Base-by-base conservation (phyloP, 345 rosid species). In the Camelina neglecta region DNA sequence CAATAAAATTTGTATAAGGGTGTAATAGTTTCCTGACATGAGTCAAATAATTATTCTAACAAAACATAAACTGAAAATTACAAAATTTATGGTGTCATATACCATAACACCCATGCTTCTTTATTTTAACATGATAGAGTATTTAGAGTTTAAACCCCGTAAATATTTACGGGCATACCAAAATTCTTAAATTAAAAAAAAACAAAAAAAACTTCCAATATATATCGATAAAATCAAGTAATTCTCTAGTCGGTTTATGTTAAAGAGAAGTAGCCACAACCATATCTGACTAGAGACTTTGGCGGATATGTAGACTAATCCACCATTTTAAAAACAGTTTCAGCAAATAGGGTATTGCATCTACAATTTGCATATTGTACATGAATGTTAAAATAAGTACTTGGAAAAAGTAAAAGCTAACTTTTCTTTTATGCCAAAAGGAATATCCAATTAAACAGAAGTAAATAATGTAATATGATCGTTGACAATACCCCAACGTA, bases 371-470 rank as follows among this genome's bases (percentile, higher is more conserved):
- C 54, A 49, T 2, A 7, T 12, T 26, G 31, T 44, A 8, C 20
- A 35, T 66, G 71, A 18, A 33, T 20, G 9, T 7, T 11, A 24
- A 64, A n/a, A 29, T 29, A 29, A 29, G 31, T 8, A 29, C 18
- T 49, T 48, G 59, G 47, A 18, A 20, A 29, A 11, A 8, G 1
- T 6, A 48, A 48, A 6, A 5, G 6, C 10, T 4, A 50, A n/a
- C 11, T 49, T 49, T 49, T 31, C 12, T 33, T 66, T 7, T 7
- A 33, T 50, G 59, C 44, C 23, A 33, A 18, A 51, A 50, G 36
- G 60, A 51, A 50, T 50, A 65, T 66, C 47, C 38, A 23, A 35
- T 7, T 66, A 23, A 67, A 50, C 18, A 66, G 0, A 35, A 50
- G 23, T 49, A 18, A 13, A 11, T 36, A 29, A 53, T 51, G 50